Evolutionary conservation across 1,139 yeast genomes (phyloP).

Genomic region (Geotrichum klebahnii): DNA sequence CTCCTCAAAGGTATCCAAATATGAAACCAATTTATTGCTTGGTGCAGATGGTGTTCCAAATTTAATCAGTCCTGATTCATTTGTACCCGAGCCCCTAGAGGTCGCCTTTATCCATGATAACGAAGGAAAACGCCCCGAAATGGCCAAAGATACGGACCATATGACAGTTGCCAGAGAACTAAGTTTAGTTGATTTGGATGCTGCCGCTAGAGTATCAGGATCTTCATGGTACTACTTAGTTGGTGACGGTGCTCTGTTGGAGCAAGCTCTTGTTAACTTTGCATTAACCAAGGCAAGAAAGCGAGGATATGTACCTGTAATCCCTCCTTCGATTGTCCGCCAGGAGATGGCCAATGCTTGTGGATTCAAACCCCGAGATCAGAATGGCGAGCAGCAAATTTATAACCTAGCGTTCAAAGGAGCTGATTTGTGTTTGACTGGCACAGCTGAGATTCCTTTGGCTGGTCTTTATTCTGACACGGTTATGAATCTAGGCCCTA

Average conservation of each 20-base stretch:
- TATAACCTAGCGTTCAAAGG: slow-evolving; percentile 52
- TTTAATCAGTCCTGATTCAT: slow-evolving; percentile 46
- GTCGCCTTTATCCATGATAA: slow-evolving; percentile 29
- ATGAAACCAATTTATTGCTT: slow-evolving; percentile 34
- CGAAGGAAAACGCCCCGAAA: slow-evolving; percentile 20
- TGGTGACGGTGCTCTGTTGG: slow-evolving; percentile 84
- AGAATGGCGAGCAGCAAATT: slow-evolving; percentile 79
- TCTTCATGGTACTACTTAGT: slow-evolving; percentile 82
- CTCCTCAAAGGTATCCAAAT: slow-evolving; percentile 37
- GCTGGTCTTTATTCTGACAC: slow-evolving; percentile 64
- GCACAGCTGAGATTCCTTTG: slow-evolving; percentile 93
- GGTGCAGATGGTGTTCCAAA: slow-evolving; percentile 53
- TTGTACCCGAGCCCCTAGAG: slow-evolving; percentile 46
- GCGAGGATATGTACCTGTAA: slow-evolving; percentile 63
- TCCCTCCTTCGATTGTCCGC: slow-evolving; percentile 85
- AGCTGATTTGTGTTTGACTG: slow-evolving; percentile 64
- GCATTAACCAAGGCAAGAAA: slow-evolving; percentile 62
- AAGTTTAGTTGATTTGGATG: slow-evolving; percentile 61
- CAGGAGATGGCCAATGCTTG: slow-evolving; percentile 78
- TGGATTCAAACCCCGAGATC: slow-evolving; percentile 93
- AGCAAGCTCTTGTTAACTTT: slow-evolving; percentile 83
- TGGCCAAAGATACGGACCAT: slow-evolving; percentile 49
- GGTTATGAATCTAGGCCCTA: slow-evolving; percentile 39
- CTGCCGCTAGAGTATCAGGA: slow-evolving; percentile 76
- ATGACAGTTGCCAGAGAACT: slow-evolving; percentile 58